phyloP scores from a whole-genome alignment of 352 stramenopile genomes.

The Phytophthora cactorum region DNA sequence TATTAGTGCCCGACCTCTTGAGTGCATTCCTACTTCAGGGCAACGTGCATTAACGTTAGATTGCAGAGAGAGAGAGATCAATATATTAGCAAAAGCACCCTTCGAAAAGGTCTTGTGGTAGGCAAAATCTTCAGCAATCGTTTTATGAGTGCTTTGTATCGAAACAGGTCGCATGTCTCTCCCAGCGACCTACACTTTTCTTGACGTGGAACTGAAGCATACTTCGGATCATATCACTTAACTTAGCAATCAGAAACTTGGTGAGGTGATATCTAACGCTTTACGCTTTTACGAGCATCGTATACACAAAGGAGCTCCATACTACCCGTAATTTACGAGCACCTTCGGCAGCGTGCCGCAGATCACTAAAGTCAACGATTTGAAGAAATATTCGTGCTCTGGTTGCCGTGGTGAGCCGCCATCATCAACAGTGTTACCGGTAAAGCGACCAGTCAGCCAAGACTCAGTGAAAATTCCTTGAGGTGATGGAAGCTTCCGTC shows the following conservation, averaged over 20 bases:
- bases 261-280: too few species aligned
- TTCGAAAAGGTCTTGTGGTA: neutral
- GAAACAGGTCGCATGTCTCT: too few species aligned
- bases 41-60: constrained; percentile 9
- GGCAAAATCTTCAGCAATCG: too few species aligned
- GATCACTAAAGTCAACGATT: neutral
- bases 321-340: too few species aligned
- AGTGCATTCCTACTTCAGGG: constrained; percentile 38
- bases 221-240: too few species aligned
- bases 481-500: neutral
- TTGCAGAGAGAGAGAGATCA: neutral
- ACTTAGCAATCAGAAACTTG: too few species aligned
- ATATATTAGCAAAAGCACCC: neutral
- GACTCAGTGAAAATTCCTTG: neutral
- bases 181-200: too few species aligned
- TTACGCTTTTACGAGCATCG: too few species aligned
- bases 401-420: neutral
- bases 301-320: too few species aligned
- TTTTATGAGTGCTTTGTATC: too few species aligned
- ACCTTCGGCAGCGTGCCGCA: neutral
- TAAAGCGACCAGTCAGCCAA: neutral
- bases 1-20: constrained; percentile 44
- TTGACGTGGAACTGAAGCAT: too few species aligned
- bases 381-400: neutral
- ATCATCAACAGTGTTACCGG: neutral